Conservation (phyloP, 345 rosid genomes). For the Laguncularia racemosa region DNA sequence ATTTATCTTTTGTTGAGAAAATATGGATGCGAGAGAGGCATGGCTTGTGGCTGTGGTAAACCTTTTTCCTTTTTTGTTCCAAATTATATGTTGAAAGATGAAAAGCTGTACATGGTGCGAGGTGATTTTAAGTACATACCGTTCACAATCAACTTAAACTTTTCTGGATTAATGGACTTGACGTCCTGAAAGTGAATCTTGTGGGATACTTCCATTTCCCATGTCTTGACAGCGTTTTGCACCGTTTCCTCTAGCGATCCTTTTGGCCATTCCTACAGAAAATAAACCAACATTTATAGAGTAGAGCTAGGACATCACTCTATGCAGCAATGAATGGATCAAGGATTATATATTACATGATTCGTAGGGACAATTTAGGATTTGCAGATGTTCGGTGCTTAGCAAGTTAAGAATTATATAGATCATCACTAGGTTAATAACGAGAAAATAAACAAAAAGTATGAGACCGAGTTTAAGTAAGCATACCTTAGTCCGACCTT, state of each 20-base stretch:
- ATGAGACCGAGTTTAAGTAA: not conserved
- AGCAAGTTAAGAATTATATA: not conserved
- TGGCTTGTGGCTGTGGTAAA: no score
- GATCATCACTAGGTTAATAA: not conserved
- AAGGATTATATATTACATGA: no score
- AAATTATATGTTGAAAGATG: not conserved
- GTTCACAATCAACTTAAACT: slow-evolving; percentile 69
- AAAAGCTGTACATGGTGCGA: not conserved
- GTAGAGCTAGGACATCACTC: slow-evolving; percentile 28
- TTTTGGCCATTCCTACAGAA: slow-evolving; percentile 63
- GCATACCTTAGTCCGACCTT: slow-evolving; percentile 57
- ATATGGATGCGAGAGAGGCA: not conserved
- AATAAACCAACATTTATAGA: not conserved
- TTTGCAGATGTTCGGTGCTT: no score
- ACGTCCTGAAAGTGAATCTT: slow-evolving; percentile 61
- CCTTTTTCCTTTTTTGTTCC: not conserved
- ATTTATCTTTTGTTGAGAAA: not conserved
- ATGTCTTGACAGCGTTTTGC: slow-evolving; percentile 79
- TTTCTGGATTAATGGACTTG: slow-evolving; percentile 61
- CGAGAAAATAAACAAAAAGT: not conserved
- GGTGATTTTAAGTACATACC: slow-evolving; percentile 30
- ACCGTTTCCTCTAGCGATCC: slow-evolving; percentile 88
- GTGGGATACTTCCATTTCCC: slow-evolving; percentile 90
- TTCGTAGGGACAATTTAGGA: no score
- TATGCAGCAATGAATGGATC: slow-evolving; percentile 4